Evolutionary conservation across 352 stramenopile species (phyloP), one percentile per base, ranked within the genome.

Genomic region (Phytophthora citrophthora): DNA sequence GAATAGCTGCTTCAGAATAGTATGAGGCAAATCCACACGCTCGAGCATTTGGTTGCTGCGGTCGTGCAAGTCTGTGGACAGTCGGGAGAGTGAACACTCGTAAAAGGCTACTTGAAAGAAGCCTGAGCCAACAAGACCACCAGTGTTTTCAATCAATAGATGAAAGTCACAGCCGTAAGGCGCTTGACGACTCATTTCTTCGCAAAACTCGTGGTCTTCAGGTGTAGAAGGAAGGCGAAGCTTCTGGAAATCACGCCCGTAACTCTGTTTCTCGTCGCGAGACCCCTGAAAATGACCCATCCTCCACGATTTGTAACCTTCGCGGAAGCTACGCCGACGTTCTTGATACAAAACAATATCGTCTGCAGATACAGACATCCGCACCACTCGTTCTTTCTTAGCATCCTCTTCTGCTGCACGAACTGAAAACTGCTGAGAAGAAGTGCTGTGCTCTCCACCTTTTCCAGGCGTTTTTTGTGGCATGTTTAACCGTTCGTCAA

Each of bases 21-120:
- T 77, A 48, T 87, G 76, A 43, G 77, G 61, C 5, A 88, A 46
- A 57, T 77, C 66, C 52, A 72, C 48, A 41, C 52, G 70, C 27
- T 67, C 46, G 36, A 55, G 51, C 24, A 47, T 63, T 10, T 69
- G 66, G 23, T 69, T 61, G 32, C 63, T 70, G n/a, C 57, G 65
- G 27, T 82, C 59, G 3, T 72, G 69, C 11, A 80, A 58, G 27
- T 81, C 69, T 3, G 67, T 72, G 2, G 82, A 81, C 7, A 94
- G 59, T n/a, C 73, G 72, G n/a, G 72, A 68, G 6, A 94, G 52
- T 4, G 85, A 93, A 48, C 86, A 94, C 61, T 96, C 88, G 41
- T 95, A 95, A 50, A 96, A 95, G 8, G 86, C 81, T 54, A 96
- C 82, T 54, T 94, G 88, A 54, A 96, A 93, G 55, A 93, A 93